Evolutionary conservation across 768 basidiomycete genomes (phyloP).

Genomic region (Amanita molliuscula): DNA sequence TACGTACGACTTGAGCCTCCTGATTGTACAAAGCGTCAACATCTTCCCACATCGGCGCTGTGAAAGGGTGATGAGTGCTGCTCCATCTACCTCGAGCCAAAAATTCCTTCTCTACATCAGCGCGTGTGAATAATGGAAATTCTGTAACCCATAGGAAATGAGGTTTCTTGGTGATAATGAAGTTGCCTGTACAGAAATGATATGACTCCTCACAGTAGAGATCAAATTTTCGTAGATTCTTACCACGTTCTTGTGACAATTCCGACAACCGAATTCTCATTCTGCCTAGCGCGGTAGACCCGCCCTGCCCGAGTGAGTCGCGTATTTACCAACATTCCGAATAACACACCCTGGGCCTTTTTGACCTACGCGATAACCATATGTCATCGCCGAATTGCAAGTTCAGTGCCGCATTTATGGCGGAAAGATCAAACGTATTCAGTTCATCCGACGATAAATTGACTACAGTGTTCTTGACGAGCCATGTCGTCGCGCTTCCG

Average conservation of each 20-base stretch:
- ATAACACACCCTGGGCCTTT: slow-evolving; percentile 38
- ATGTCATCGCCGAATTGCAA: slow-evolving; percentile 43
- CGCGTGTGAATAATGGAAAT: slow-evolving; percentile 83
- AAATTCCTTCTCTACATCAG: slow-evolving; percentile 82
- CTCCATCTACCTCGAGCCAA: slow-evolving; percentile 84
- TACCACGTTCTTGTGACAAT: slow-evolving; percentile 55
- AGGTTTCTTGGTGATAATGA: slow-evolving; percentile 43
- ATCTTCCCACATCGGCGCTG: slow-evolving; percentile 91
- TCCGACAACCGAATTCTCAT: slow-evolving; percentile 58
- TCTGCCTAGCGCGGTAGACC: slow-evolving; percentile 74
- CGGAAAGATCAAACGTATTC: slow-evolving; percentile 15
- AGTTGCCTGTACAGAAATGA: slow-evolving; percentile 34
- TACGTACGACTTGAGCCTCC: slow-evolving; percentile 43
- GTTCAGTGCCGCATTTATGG: slow-evolving; percentile 30
- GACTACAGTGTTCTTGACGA: slow-evolving; percentile 20
- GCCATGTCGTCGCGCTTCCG: slow-evolving; percentile 35
- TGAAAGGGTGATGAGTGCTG: slow-evolving; percentile 93
- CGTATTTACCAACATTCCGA: slow-evolving; percentile 7
- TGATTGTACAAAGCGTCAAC: slow-evolving; percentile 67
- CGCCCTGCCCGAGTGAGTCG: slow-evolving; percentile 46
- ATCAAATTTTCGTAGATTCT: slow-evolving; percentile 11
- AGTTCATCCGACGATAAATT: slow-evolving; percentile 11
- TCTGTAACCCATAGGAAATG: slow-evolving; percentile 95
- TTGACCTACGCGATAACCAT: slow-evolving; percentile 45
- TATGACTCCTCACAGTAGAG: background rate